phyloP scores from a whole-genome alignment of 2,329 filamentous ascomycete genomes.

The Aspergillus sp. region DNA sequence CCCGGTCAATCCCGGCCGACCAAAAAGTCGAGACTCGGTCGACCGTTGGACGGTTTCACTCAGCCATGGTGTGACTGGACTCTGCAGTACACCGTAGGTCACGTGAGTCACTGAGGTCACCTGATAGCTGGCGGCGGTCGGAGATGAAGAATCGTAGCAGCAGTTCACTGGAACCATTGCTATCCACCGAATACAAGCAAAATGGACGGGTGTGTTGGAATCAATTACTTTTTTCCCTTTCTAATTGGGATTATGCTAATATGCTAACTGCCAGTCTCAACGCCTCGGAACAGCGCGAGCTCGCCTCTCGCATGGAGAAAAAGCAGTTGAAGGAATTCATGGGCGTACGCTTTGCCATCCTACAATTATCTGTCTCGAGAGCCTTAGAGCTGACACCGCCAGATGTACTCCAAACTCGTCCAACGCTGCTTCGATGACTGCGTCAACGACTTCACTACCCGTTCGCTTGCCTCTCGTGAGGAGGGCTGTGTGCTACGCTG shows the following conservation, averaged over 20 bases:
- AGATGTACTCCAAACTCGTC: slow-evolving; percentile 60
- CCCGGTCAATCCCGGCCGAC: too few species aligned
- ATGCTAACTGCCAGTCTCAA: slow-evolving; percentile 52
- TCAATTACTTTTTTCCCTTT: not conserved
- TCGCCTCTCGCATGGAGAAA: slow-evolving; percentile 90
- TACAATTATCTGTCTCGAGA: too few species aligned
- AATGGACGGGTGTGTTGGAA: slow-evolving; percentile 30
- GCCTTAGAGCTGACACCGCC: not conserved
- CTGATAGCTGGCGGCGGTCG: not conserved
- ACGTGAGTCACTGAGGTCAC: not conserved
- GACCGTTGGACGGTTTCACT: too few species aligned
- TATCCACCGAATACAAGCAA: slow-evolving; percentile 9
- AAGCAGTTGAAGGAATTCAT: slow-evolving; percentile 99
- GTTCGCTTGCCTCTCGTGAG: slow-evolving; percentile 81
- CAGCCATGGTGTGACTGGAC: too few species aligned
- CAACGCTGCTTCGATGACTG: slow-evolving; percentile 85
- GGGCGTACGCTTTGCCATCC: slow-evolving; percentile 51
- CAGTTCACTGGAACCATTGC: slow-evolving; percentile 1
- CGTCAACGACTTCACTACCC: slow-evolving; percentile 97
- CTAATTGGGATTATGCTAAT: not conserved
- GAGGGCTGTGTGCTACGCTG: slow-evolving; percentile 89
- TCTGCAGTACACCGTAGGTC: too few species aligned
- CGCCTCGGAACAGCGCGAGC: slow-evolving; percentile 77
- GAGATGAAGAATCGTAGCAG: slow-evolving; percentile 5
- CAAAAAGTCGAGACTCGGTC: too few species aligned